Evolutionary conservation across 106 monocot genomes (phyloP), one percentile per base, ranked within the genome.

Genomic region (Cymbidium sinense): DNA sequence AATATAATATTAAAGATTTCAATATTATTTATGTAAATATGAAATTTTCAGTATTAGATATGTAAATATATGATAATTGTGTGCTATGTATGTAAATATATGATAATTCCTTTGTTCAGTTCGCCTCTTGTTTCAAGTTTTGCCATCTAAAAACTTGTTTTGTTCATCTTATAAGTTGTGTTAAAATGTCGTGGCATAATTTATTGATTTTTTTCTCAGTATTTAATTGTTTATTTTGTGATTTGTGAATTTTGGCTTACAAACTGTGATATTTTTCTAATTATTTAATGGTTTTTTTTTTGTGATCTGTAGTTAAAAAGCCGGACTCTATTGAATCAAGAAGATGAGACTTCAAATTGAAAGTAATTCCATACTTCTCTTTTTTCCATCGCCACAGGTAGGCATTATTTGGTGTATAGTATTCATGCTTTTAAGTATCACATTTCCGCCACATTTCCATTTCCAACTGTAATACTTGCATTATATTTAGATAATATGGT

Each of bases 271-370:
- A 37, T 0, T 71, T 71, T 19, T 37, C 71, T 37, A 47, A 74
- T 35, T 44, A 19, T 25, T 25, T 41, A 10, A 29, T 37, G 70
- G 5, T 27, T 28, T 41, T 17, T 19, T 8, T 50, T 54, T 4
- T 64, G 51, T n/a, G 19, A 58, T 50, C 20, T 79, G 70, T 67
- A 84, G 84, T 35, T 79, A 58, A 79, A 67, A 29, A 79, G 70
- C 36, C 79, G 55, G n/a, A 58, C 43, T 75, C 21, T 55, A n/a
- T 71, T 76, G 73, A 15, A 41, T 74, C 74, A 74, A 74, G 74
- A 44, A 2, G n/a, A 82, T 15, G 21, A 36, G 39, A 15, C 31
- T 1, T 0, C 21, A 11, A 33, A 70, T 25, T 41, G 17, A 35
- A 20, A 31, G 15, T 43, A 5, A 76, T 54, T 2, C 41, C 12